These are phyloP conservation scores for Annulohypoxylon bovei DNA, from an alignment of 495 filamentous ascomycete genomes.

Conservation along the genomic window DNA sequence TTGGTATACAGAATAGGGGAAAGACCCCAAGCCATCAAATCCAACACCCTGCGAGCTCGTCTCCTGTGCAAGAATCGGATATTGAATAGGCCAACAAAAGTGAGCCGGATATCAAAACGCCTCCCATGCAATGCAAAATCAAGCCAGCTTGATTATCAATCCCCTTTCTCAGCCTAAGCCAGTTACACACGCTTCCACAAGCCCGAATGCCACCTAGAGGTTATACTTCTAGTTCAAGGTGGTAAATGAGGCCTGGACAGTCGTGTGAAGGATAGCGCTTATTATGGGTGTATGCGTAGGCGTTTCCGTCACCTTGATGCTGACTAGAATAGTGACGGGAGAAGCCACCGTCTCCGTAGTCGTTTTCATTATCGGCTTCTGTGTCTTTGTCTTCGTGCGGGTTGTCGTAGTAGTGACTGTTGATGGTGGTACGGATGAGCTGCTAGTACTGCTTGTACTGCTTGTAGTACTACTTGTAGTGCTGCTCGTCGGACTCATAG, in stretches of 20 bases:
- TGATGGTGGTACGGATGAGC: background rate
- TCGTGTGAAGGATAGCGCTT: background rate
- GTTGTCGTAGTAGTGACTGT: slow-evolving; percentile 3
- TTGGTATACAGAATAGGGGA: too few species aligned
- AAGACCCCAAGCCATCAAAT: background rate
- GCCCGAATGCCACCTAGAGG: background rate
- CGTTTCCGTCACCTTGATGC: background rate
- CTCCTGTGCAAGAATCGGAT: too few species aligned
- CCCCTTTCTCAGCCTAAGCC: background rate
- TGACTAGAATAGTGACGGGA: slow-evolving; percentile 1
- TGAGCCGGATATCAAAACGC: background rate
- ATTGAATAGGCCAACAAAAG: too few species aligned
- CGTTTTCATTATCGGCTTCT: background rate
- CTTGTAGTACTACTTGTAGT: background rate
- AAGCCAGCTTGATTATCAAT: background rate
- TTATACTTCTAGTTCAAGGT: background rate
- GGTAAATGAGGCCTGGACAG: background rate
- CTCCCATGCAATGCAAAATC: background rate
- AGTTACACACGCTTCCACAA: background rate
- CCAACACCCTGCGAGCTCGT: background rate
- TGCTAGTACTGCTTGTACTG: background rate
- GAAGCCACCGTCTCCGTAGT: background rate
- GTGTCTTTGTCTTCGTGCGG: slow-evolving; percentile 1
- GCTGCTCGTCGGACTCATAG: background rate
- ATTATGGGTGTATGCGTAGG: background rate